Evolutionary conservation across 192 early-diverging fungal genomes (phyloP).

Genomic region (Entomortierella beljakovae): DNA sequence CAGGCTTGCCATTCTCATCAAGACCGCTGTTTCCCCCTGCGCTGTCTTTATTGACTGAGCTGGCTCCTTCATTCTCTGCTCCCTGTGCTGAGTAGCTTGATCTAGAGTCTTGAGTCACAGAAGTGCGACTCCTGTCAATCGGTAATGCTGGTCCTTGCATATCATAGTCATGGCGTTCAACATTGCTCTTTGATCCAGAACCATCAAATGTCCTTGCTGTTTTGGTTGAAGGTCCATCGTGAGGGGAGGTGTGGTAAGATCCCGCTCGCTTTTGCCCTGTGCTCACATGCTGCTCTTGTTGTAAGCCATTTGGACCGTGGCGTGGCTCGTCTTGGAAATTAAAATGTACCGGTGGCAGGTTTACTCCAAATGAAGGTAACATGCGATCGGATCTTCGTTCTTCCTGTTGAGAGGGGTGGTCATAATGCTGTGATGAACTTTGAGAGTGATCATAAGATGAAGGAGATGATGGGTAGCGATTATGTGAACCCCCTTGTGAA

Average conservation of each 20-base stretch:
- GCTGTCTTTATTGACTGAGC: background rate
- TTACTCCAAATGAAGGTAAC: constrained; percentile 48
- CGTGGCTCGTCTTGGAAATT: constrained; percentile 9
- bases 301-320: constrained; percentile 10
- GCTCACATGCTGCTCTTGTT: background rate
- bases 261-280: constrained; percentile 37
- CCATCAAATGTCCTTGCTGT: constrained; percentile 31
- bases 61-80: background rate
- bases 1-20: constrained; percentile 15
- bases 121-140: constrained; percentile 14
- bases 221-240: constrained; percentile 32
- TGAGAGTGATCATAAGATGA: constrained; percentile 30
- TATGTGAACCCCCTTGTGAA: constrained; percentile 15
- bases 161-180: constrained; percentile 41
- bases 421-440: constrained; percentile 31
- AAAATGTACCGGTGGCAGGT: constrained; percentile 21
- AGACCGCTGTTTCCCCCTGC: background rate
- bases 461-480: constrained; percentile 33
- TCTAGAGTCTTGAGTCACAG: background rate
- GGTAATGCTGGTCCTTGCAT: constrained; percentile 40
- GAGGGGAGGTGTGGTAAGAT: constrained; percentile 28
- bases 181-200: background rate
- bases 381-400: constrained; percentile 47
- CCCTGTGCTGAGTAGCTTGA: background rate
- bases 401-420: constrained; percentile 8